Evolutionary conservation across 2,329 filamentous ascomycete genomes (phyloP), one percentile per base, ranked within the genome.

Genomic region (Diplocarpon mali): DNA sequence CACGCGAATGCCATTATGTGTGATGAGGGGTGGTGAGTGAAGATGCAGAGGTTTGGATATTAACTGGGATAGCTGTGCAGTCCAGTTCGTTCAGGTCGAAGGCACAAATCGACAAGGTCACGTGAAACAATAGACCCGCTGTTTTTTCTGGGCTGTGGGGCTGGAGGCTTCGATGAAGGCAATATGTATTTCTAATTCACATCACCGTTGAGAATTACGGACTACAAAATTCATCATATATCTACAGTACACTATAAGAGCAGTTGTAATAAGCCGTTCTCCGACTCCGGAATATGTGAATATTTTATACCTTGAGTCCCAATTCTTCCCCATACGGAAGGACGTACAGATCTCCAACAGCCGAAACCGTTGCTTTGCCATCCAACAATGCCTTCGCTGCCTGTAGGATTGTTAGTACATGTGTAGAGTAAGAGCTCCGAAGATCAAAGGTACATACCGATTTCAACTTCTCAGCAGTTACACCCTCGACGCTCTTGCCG

Each of bases 261-360:
- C 55, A 61, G 58, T 61, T 63, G 54, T 57, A 63, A 64, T 60
- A 63, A 51, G 50, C 54, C 48, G 30, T 39, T 42, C 42, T 45
- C 46, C 15, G 30, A 32, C 37, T 38, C 44, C 47, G 37, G 35
- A 51, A 46, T 40, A 31, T 46, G 38, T 32, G 38, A 67, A 68
- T 40, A 44, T 37, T 78, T 77, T 93, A 98, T 76, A 95, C 87
- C 66, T 82, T 86, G 64, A 98, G 77, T 59, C 90, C 93, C 65
- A 98, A 74, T 64, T 98, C 92, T 69, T 89, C 85, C 55, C 88
- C 92, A 64, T 83, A 98, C 46, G 92, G 92, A 63, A 98, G 79
- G 60, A 83, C 76, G 67, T 86, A 83, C 59, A 98, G 76, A 65
- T 98, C 92, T 66, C 92, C 92, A 52, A 96, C 88, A 47, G 86